These are phyloP conservation scores for Schizosaccharomyces octosporus DNA, from an alignment of 805 yeast species.

Conservation along the genomic window DNA sequence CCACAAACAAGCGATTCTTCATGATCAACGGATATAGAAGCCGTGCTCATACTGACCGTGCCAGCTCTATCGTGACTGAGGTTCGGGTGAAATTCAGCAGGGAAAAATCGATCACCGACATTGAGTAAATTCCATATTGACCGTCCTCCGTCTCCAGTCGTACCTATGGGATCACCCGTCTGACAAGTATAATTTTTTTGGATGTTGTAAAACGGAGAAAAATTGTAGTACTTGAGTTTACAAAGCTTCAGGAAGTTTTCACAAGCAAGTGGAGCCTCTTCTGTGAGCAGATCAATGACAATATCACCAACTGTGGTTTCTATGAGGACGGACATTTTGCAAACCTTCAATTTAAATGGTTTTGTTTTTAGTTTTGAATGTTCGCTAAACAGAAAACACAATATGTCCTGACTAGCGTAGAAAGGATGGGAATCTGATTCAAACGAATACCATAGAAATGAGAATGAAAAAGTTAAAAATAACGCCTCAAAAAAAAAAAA, in stretches of 20 bases:
- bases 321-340: conserved; percentile 12
- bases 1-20: conserved; percentile 10
- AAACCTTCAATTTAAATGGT: not conserved
- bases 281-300: conserved; percentile 23
- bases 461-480: no score
- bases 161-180: conserved; percentile 27
- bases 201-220: conserved; percentile 25
- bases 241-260: conserved; percentile 31
- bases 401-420: no score
- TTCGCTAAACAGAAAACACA: no score
- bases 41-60: conserved; percentile 13
- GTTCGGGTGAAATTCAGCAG: conserved; percentile 11
- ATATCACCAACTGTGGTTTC: conserved; percentile 25
- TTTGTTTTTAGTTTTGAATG: no score
- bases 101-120: conserved; percentile 5
- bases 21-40: conserved; percentile 1
- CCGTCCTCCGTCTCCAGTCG: conserved; percentile 14
- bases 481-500: no score
- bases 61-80: conserved; percentile 15
- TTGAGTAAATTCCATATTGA: conserved; percentile 14
- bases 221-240: conserved; percentile 26
- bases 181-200: conserved; percentile 18
- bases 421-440: no score
- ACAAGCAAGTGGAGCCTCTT: conserved; percentile 18
- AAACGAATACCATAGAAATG: no score